A percentile compares a stretch with the other conserved stretches of the same genome.
Conservation (phyloP, 805 yeast genomes). For the Sugiyamaella marilandica region DNA sequence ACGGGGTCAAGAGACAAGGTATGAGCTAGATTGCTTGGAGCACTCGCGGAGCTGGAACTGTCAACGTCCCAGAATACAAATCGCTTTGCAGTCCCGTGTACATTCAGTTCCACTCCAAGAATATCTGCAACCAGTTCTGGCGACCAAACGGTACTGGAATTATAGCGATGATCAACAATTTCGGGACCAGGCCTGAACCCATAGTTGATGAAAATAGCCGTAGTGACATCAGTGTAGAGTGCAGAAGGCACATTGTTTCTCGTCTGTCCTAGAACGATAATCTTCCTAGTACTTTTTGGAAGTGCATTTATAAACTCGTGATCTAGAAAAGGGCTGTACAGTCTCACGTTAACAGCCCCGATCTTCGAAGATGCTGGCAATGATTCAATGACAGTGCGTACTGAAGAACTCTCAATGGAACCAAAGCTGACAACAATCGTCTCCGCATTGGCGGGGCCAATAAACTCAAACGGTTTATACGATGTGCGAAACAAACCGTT, state of each 20-base stretch:
- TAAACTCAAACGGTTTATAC: slow-evolving; percentile 63
- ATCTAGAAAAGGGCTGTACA: slow-evolving; percentile 74
- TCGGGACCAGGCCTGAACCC: slow-evolving; percentile 22
- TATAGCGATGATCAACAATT: slow-evolving; percentile 32
- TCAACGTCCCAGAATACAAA: slow-evolving; percentile 68
- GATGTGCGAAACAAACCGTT: slow-evolving; percentile 51
- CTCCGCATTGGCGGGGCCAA: slow-evolving; percentile 57
- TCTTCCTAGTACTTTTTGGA: slow-evolving; percentile 52
- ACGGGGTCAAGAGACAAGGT: slow-evolving; percentile 55
- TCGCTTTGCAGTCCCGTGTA: slow-evolving; percentile 26
- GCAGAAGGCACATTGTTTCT: slow-evolving; percentile 36
- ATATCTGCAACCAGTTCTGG: slow-evolving; percentile 13
- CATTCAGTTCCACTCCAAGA: slow-evolving; percentile 18
- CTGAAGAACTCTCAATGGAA: slow-evolving; percentile 55
- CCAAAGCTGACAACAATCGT: slow-evolving; percentile 83
- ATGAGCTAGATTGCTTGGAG: slow-evolving; percentile 63
- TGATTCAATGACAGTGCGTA: slow-evolving; percentile 42
- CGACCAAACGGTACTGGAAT: slow-evolving; percentile 21
- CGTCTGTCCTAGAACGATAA: slow-evolving; percentile 66
- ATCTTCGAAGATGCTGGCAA: slow-evolving; percentile 38
- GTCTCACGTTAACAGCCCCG: slow-evolving; percentile 67
- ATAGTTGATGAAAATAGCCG: slow-evolving; percentile 51
- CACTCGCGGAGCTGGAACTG: slow-evolving; percentile 47
- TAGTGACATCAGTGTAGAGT: slow-evolving; percentile 67
- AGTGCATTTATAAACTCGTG: slow-evolving; percentile 53